Evolutionary conservation across 768 basidiomycete species (phyloP), one percentile per base, ranked within the genome.

Genomic region (Pisolithus marmoratus): DNA sequence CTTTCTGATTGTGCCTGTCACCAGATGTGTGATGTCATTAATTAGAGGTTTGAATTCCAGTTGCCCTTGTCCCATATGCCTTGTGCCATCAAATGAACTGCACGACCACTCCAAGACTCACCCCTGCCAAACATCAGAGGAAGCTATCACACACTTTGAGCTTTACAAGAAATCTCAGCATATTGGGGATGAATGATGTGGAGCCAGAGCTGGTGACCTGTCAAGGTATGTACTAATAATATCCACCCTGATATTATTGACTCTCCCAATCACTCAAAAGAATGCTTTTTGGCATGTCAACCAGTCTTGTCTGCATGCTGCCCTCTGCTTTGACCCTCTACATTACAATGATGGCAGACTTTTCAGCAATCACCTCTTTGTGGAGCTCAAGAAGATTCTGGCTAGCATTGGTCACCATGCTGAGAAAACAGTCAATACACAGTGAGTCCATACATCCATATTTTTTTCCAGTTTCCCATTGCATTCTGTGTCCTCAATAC

Each of bases 271-370:
- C 49, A 12, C 20, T n/a, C n/a, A n/a, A 5, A 27, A 74, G 72
- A 77, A 74, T 62, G 63, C 68, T 4, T 77, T 77, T 52, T 76
- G 73, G 72, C 40, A 24, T 1, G 36, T 77, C 15, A 36, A 22
- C 15, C 27, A 61, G 51, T 72, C 69, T 5, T 70, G 74, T 54
- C 67, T 69, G 8, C 54, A 71, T n/a, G n/a, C n/a, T n/a, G n/a
- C n/a, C n/a, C n/a, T n/a, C n/a, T n/a, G n/a, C n/a, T n/a, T n/a
- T n/a, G n/a, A n/a, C n/a, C n/a, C n/a, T n/a, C n/a, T n/a, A n/a
- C n/a, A n/a, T n/a, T n/a, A n/a, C n/a, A n/a, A n/a, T n/a, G n/a
- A n/a, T n/a, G n/a, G n/a, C n/a, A n/a, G n/a, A n/a, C n/a, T n/a
- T n/a, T n/a, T n/a, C n/a, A n/a, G n/a, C n/a, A n/a, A n/a, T n/a